A percentile compares a stretch with the other conserved stretches of the same genome.
phyloP scores from a whole-genome alignment of 495 filamentous ascomycete species.

The Annulohypoxylon moriforme region DNA sequence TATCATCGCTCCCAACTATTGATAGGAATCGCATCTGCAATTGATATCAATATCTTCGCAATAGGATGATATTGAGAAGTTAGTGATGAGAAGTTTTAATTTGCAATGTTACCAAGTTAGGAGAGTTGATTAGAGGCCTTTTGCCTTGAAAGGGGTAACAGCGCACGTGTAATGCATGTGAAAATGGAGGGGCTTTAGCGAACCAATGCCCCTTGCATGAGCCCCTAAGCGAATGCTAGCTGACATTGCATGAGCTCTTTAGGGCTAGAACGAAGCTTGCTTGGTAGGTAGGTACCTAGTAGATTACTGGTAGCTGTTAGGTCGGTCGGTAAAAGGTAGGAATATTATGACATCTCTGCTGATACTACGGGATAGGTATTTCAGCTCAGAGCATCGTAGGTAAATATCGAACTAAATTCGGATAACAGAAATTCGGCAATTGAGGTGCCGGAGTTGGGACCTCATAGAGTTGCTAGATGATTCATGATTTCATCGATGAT shows the following conservation, averaged over 20 bases:
- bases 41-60: background rate
- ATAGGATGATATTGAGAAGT: background rate
- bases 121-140: background rate
- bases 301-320: too few relatives aligned
- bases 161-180: conserved; percentile 23
- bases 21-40: too few relatives aligned
- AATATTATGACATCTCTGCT: too few relatives aligned
- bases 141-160: conserved; percentile 9
- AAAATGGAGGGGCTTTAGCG: background rate
- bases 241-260: background rate
- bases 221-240: background rate
- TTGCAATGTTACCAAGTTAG: background rate
- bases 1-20: conserved; percentile 16
- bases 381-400: background rate
- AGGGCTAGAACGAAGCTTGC: background rate
- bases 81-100: background rate
- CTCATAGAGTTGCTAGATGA: conserved; percentile 13
- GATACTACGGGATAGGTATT: background rate
- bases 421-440: background rate
- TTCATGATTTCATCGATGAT: conserved; percentile 24
- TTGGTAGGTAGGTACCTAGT: background rate
- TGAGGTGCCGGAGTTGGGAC: background rate
- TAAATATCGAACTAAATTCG: background rate
- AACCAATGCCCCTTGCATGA: conserved; percentile 20
- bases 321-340: too few relatives aligned